A percentile compares a stretch with the other conserved stretches of the same genome.
phyloP scores from a whole-genome alignment of 2,329 filamentous ascomycete genomes.

The Talaromyces sp. region DNA sequence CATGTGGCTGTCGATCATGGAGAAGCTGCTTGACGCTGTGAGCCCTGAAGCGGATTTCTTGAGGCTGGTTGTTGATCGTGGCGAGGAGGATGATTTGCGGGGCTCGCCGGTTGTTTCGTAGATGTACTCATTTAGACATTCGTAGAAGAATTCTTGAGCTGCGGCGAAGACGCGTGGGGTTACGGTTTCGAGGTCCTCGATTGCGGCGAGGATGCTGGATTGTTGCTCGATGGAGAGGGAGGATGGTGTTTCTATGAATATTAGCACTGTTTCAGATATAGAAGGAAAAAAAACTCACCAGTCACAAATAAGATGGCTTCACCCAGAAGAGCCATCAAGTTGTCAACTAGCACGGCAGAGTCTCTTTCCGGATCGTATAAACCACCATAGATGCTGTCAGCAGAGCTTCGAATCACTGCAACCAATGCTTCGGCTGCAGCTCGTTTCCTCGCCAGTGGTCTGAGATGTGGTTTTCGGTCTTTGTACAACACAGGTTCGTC shows the following conservation, averaged over 20 bases:
- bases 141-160: conserved; percentile 73
- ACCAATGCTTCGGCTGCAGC: conserved; percentile 71
- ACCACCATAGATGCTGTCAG: conserved; percentile 87
- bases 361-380: conserved; percentile 78
- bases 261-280: not conserved
- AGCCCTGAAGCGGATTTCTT: conserved; percentile 57
- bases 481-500: conserved; percentile 57
- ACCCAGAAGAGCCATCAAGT: conserved; percentile 75
- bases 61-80: conserved; percentile 64
- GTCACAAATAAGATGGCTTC: conserved; percentile 77
- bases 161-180: conserved; percentile 67
- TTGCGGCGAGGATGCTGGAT: conserved; percentile 68
- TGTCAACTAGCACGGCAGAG: conserved; percentile 83
- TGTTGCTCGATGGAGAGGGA: conserved; percentile 70
- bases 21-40: conserved; percentile 59
- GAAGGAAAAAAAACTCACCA: conserved; percentile 38
- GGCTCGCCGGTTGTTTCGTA: conserved; percentile 14
- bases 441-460: conserved; percentile 60
- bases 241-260: conserved; percentile 48
- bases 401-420: conserved; percentile 79
- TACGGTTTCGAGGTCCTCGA: conserved; percentile 77
- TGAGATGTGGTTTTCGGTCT: conserved; percentile 41
- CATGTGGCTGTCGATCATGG: conserved; percentile 71
- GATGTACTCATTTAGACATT: conserved; percentile 68
- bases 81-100: conserved; percentile 14